Evolutionary conservation across 177 flowering plant species (phyloP), one percentile per base, ranked within the genome.

Genomic region (Vitis hybrid): DNA sequence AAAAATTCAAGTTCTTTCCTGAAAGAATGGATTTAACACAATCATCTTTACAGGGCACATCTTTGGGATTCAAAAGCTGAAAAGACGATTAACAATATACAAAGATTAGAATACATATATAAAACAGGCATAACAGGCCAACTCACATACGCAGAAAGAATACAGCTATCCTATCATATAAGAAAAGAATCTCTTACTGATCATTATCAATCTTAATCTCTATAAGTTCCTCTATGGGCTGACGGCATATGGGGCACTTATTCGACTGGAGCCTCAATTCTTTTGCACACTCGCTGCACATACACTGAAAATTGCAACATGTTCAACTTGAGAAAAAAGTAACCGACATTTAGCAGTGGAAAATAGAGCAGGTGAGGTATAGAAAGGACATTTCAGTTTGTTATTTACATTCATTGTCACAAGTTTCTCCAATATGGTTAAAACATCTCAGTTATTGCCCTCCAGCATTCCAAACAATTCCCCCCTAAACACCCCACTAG

Each of bases 271-370:
- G 80, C 85, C 89, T 85, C 85, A 93, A 79, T 66, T 68, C 86
- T 72, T 93, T 90, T 50, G 98, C 98, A 85, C 98, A 95, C 34
- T 86, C 93, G 34, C 94, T 85, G 87, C 98, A 93, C 93, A 95
- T 76, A 74, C 99, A 95, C 99, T 95, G 97, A 12, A 72, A 80
- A 69, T 70, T 6, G 70, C 62, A 67, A 70, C 13, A 60, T 3
- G 54, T 11, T 45, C 30, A 68, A 32, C 21, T 48, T 65, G 14
- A 76, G 64, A 68, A 57, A 56, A 45, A 54, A 56, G 48, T 2
- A 67, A 66, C 1, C 45, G 45, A 19, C 11, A 64, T 26, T 10
- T 1, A 13, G 59, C 62, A 67, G 71, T 14, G 48, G 21, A 6
- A 58, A 18, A 19, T 13, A 30, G 18, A 67, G 52, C n/a, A 70